phyloP scores from a whole-genome alignment of 306 rosid species.

The Cyamopsis tetragonoloba region DNA sequence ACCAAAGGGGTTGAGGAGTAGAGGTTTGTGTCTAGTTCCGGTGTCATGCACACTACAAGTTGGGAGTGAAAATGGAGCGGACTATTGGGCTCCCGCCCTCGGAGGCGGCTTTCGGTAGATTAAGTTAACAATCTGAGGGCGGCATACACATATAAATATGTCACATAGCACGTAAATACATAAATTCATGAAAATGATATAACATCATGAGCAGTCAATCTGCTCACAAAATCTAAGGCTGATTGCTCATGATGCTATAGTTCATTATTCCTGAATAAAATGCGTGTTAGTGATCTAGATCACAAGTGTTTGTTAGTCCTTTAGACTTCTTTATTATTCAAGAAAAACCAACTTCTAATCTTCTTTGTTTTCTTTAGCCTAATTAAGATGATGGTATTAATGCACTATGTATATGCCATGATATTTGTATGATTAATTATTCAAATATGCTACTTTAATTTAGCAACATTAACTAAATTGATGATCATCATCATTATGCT shows the following conservation, averaged over 20 bases:
- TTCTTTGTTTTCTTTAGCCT: slow-evolving; percentile 29
- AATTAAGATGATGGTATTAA: slow-evolving; percentile 16
- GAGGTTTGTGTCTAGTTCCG: slow-evolving; percentile 96
- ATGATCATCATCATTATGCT: background rate
- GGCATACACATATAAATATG: slow-evolving; percentile 25
- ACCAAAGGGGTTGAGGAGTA: slow-evolving; percentile 73
- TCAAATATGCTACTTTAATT: slow-evolving; percentile 32
- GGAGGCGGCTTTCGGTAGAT: slow-evolving; percentile 70
- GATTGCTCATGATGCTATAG: slow-evolving; percentile 99
- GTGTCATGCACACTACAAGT: slow-evolving; percentile 93
- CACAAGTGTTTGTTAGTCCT: slow-evolving; percentile 24
- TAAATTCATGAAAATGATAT: slow-evolving; percentile 61
- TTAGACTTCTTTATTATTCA: slow-evolving; percentile 20
- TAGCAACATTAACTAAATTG: slow-evolving; percentile 21
- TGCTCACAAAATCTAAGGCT: slow-evolving; percentile 69
- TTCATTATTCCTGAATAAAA: slow-evolving; percentile 39
- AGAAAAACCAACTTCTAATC: slow-evolving; percentile 24
- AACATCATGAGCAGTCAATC: slow-evolving; percentile 99
- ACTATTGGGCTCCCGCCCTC: slow-evolving; percentile 94
- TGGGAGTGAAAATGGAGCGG: slow-evolving; percentile 96
- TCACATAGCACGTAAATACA: slow-evolving; percentile 19
- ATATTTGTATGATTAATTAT: slow-evolving; percentile 34
- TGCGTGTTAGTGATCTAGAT: slow-evolving; percentile 35
- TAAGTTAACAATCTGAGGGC: slow-evolving; percentile 11
- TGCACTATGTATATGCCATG: slow-evolving; percentile 38